Conservation (phyloP, 768 basidiomycete species). For the Tricholoma flavovirens region DNA sequence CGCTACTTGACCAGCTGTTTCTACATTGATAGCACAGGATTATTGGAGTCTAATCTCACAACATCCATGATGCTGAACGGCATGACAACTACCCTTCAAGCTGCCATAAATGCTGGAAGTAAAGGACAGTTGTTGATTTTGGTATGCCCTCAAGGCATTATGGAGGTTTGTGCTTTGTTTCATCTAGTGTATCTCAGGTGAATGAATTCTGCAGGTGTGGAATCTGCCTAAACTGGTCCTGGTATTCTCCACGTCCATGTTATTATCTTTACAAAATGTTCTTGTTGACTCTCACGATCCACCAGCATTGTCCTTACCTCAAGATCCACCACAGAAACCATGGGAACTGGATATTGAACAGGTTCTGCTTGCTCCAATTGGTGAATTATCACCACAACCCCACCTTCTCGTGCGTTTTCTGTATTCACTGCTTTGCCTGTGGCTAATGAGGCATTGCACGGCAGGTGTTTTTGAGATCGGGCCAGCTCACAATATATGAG, state of each 20-base stretch:
- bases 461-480: constrained; percentile 77
- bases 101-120: constrained; percentile 55
- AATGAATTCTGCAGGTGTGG: constrained; percentile 59
- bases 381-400: constrained; percentile 57
- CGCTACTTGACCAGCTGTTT: constrained; percentile 74
- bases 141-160: constrained; percentile 66
- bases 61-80: constrained; percentile 29
- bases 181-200: constrained; percentile 1
- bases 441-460: constrained; percentile 3
- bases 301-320: constrained; percentile 56
- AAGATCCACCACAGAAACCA: constrained; percentile 69
- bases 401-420: constrained; percentile 67
- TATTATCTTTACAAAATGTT: constrained; percentile 60
- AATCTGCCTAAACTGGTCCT: constrained; percentile 75
- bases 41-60: constrained; percentile 48
- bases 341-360: constrained; percentile 80
- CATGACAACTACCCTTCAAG: constrained; percentile 59
- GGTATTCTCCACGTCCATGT: constrained; percentile 62
- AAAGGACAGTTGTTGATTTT: constrained; percentile 77
- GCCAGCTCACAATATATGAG: constrained; percentile 81
- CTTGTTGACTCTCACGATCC: constrained; percentile 62
- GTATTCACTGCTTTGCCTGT: constrained; percentile 1
- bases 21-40: constrained; percentile 56
- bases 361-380: constrained; percentile 66
- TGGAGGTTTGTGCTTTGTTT: constrained; percentile 55